Conservation (phyloP, 495 filamentous ascomycete species). For the Penicillium pancosmium region DNA sequence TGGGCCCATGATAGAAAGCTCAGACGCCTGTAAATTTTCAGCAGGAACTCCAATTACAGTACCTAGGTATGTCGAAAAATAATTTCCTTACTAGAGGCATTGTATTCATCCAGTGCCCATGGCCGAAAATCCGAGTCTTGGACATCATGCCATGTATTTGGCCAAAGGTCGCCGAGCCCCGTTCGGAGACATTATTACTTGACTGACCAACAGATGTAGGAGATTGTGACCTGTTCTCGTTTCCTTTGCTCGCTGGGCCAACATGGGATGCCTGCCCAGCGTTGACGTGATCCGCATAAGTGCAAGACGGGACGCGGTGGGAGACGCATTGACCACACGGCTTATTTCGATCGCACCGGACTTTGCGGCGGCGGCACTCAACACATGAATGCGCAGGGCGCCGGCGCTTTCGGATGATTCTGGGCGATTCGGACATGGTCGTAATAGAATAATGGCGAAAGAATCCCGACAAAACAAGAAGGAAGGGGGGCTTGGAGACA, state of each 20-base stretch:
- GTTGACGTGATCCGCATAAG: not conserved
- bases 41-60: slow-evolving; percentile 16
- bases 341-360: slow-evolving; percentile 22
- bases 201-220: not conserved
- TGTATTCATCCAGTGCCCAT: slow-evolving; percentile 37
- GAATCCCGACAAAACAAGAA: too few relatives aligned
- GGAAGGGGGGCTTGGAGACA: too few relatives aligned
- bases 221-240: too few relatives aligned
- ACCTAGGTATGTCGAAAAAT: slow-evolving; percentile 24
- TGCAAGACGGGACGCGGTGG: slow-evolving; percentile 3
- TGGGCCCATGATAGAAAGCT: too few relatives aligned
- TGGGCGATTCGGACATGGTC: too few relatives aligned
- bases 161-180: not conserved
- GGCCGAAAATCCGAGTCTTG: slow-evolving; percentile 33
- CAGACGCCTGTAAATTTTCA: slow-evolving; percentile 18
- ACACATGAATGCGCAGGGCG: slow-evolving; percentile 22
- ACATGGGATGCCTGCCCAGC: too few relatives aligned
- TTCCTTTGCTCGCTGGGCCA: not conserved
- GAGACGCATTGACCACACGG: slow-evolving; percentile 19
- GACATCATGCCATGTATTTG: slow-evolving; percentile 25
- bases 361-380: slow-evolving; percentile 28
- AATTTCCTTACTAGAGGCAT: slow-evolving; percentile 29
- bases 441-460: too few relatives aligned
- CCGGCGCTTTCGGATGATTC: slow-evolving; percentile 18
- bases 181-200: too few relatives aligned